Evolutionary conservation across 352 stramenopile genomes (phyloP), one percentile per base, ranked within the genome.

Genomic region (Phytophthora fragariaefolia): DNA sequence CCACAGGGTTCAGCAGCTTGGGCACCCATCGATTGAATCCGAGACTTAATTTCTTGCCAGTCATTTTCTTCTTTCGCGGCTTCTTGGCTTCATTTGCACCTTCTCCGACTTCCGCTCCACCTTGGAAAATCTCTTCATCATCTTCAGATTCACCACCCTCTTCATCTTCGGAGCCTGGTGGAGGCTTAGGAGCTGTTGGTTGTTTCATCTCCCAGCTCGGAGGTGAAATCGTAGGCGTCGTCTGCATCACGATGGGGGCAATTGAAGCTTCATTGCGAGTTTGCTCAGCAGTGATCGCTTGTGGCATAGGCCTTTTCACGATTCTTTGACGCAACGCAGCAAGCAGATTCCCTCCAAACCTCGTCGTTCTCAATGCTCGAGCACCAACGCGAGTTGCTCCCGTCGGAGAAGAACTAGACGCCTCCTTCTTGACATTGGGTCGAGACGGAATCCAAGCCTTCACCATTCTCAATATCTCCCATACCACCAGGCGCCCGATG

Each of bases 1-100:
- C 68, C 13, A 59, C 68, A 26, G 76, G 69, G 24, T 86, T 71
- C 0, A 88, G 66, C 26, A 86, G 52, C 59, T 85, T 83, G 7
- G 74, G 63, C 30, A 86, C 77, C 77, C 77, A 86, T 10, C 54
- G 61, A 38, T 62, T 73, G 10, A 63, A n/a, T 13, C 49, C 69
- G 3, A 64, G 42, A 47, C 65, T 75, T 8, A 15, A 9, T 47
- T 26, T 57, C 34, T 53, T 64, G 23, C n/a, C 63, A 12, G 32
- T 68, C 46, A 50, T 64, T 49, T 66, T 68, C 48, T 66, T 68
- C 48, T 53, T 68, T 3, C 22, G 48, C 1, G 34, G 34, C 23
- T 48, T 57, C 10, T 55, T 56, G 40, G 22, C 12, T 3, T 12
- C 57, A 23, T 59, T 38, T 18, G 45, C 18, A 49, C 20, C 15